Base-by-base conservation (phyloP, 208 protist species). In the Crithidia expoeki region DNA sequence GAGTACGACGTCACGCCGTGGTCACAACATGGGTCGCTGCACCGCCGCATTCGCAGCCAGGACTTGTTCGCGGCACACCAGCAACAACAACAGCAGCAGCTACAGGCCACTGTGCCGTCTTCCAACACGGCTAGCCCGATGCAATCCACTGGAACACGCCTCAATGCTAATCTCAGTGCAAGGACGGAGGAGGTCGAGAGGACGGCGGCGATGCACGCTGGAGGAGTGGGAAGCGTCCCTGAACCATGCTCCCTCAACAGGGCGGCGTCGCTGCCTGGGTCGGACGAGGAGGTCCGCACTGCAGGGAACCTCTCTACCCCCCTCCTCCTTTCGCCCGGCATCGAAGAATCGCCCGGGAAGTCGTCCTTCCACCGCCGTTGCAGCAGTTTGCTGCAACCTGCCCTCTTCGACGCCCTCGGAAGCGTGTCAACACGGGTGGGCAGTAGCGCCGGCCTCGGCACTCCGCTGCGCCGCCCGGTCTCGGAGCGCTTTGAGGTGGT, bases 1-100 rank as follows among this genome's bases (percentile, higher is more conserved):
- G 73, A 83, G 73, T 86, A 79, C 71, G 72, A 81, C 55, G 67
- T 79, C 51, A 75, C 69, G 47, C 74, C 74, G 50, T 86, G 81
- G 73, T 69, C 69, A n/a, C 72, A 74, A 33, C 76, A 79, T 21
- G 66, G 64, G 27, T 76, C 73, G 9, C 27, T 56, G 30, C 66
- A 68, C 52, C 70, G 79, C 42, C 79, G 79, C 53, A 67, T 84
- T 53, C 73, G 74, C 53, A 80, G 74, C 46, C 64, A 77, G 42
- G 74, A 80, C 12, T 4, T 72, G 11, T 17, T 72, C 32, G 42
- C 49, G 4, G 65, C 55, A 23, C 64, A 55, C 23, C 56, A 78
- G 51, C 72, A 74, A 32, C 66, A 80, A 23, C 51, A 57, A 23
- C 51, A 57, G 23, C 51, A 57, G 47, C 56, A 42, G n/a, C 69